A percentile compares a stretch with the other conserved stretches of the same genome.
phyloP scores from a whole-genome alignment of 2,329 filamentous ascomycete genomes.

The Colletotrichum cordylinicola region DNA sequence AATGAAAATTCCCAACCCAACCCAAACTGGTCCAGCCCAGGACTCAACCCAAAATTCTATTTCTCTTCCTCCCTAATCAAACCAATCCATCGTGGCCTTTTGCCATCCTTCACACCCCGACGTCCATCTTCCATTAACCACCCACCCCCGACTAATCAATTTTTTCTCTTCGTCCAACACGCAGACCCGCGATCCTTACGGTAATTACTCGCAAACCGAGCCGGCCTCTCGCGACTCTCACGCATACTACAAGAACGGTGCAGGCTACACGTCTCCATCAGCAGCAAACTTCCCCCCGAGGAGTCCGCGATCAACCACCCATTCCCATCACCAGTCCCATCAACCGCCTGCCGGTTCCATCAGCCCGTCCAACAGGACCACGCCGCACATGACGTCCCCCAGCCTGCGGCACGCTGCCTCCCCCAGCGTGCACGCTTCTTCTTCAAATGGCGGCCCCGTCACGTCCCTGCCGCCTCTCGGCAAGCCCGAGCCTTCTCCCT shows the following conservation, averaged over 20 bases:
- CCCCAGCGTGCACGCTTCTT: slow-evolving; percentile 41
- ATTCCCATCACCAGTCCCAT: slow-evolving; percentile 45
- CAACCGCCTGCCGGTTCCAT: slow-evolving; percentile 44
- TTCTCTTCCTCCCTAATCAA: background rate
- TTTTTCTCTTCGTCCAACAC: slow-evolving; percentile 22
- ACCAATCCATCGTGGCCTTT: background rate
- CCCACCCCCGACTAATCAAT: slow-evolving; percentile 13
- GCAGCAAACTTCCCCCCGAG: slow-evolving; percentile 49
- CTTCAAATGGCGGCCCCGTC: slow-evolving; percentile 43
- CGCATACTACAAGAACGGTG: slow-evolving; percentile 52
- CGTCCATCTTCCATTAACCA: slow-evolving; percentile 16
- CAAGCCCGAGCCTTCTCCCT: slow-evolving; percentile 46
- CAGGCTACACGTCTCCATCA: slow-evolving; percentile 53
- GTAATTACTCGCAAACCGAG: slow-evolving; percentile 44
- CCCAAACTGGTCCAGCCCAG: slow-evolving; percentile 21
- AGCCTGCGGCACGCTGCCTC: slow-evolving; percentile 48
- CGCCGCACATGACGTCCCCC: slow-evolving; percentile 53
- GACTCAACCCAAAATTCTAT: slow-evolving; percentile 19
- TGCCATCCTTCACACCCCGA: slow-evolving; percentile 5
- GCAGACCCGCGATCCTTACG: slow-evolving; percentile 58
- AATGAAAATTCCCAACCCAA: slow-evolving; percentile 17
- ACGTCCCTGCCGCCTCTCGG: slow-evolving; percentile 38
- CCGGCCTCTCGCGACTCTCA: slow-evolving; percentile 39
- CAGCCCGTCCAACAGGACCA: slow-evolving; percentile 45
- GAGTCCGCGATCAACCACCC: slow-evolving; percentile 53